Conservation (phyloP, 768 basidiomycete species). For the Lentinula detonsa region DNA sequence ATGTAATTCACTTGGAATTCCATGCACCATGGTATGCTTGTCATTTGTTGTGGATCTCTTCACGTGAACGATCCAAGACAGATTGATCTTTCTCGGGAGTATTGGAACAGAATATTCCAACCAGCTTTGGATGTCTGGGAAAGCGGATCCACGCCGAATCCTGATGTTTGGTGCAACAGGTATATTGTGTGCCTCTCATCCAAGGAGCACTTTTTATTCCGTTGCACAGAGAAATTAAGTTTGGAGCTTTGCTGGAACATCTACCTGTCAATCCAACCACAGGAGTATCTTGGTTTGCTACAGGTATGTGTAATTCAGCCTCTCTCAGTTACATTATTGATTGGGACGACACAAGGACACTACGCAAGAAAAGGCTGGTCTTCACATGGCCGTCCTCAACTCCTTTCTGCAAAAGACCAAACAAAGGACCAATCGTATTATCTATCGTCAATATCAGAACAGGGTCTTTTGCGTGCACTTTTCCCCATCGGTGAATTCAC, state of each 20-base stretch:
- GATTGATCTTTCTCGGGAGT: conserved; percentile 86
- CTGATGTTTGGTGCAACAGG: conserved; percentile 92
- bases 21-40: conserved; percentile 60
- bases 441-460: conserved; percentile 70
- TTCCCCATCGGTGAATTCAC: conserved; percentile 69
- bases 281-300: conserved; percentile 64
- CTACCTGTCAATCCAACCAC: conserved; percentile 30
- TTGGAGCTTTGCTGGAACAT: conserved; percentile 71
- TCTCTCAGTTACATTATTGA: neutral
- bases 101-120: conserved; percentile 89
- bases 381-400: conserved; percentile 36
- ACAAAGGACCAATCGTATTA: conserved; percentile 93
- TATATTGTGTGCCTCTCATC: conserved; percentile 19
- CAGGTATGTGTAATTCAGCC: conserved; percentile 40
- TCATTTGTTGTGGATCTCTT: neutral
- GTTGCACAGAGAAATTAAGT: conserved; percentile 77
- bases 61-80: conserved; percentile 18
- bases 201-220: no score
- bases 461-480: conserved; percentile 56
- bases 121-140: conserved; percentile 79
- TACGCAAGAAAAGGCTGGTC: conserved; percentile 72
- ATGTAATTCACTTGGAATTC: conserved; percentile 65
- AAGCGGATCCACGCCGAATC: conserved; percentile 80
- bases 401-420: conserved; percentile 48
- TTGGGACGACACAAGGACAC: conserved; percentile 50